Base-by-base conservation (phyloP, 140 eudicot species). In the Cichorium intybus region DNA sequence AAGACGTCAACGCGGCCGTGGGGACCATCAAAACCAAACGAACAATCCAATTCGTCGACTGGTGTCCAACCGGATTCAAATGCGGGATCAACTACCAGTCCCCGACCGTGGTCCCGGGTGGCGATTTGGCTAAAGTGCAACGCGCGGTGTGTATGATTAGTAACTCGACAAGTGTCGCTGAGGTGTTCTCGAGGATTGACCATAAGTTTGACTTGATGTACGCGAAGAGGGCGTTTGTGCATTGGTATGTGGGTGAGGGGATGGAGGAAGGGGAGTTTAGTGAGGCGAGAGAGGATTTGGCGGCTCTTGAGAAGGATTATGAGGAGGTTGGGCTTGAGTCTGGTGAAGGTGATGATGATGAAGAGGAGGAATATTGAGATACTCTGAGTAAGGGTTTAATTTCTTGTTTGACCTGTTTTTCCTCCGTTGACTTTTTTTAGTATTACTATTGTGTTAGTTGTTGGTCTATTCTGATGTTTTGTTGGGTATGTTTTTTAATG, bases 211-310 rank as follows among this genome's bases (percentile, higher is more conserved):
- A 77, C 17, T 74, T 77, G 10, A 77, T 77, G 82, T 77, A 77
- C 16, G 78, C 82, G 0, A 77, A 77, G 74, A 71, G 82, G 74
- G 82, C 82, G 10, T 77, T 77, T 50, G 82, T 77, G 15, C 82
- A 77, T 20, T 77, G 82, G 82, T 77, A 77, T 37, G 82, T 77
- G 17, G 82, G 82, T 57, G 82, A 77, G 66, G 82, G 82, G 4
- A 77, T 77, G 82, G 82, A 77, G 24, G 82, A 77, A 58, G 82
- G 78, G 24, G 82, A 77, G 21, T 77, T 77, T 12, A 71, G 78
- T 29, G 82, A 77, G 21, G 82, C 82, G 23, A 77, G 82, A 71
- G 78, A 77, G 78, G 82, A 71, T 53, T 77, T 77, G 82, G 82
- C 82, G 14, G 82, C 82, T 0, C 33, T 77, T n/a, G 82, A 77